A percentile compares a stretch with the other conserved stretches of the same genome.
phyloP scores from a whole-genome alignment of 805 yeast species.

The Yamadazyma nakazawae region DNA sequence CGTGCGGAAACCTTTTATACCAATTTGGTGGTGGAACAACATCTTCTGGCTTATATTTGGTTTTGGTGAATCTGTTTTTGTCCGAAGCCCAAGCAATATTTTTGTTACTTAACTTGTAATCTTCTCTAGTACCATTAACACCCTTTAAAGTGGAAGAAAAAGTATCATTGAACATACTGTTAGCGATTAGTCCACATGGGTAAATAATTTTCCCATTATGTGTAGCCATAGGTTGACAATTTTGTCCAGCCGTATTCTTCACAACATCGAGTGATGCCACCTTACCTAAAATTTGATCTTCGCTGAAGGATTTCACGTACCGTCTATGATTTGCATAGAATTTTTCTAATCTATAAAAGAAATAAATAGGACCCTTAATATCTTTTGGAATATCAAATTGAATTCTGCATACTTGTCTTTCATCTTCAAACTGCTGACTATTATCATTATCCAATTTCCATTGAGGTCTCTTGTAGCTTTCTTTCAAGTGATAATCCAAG shows the following conservation, averaged over 20 bases:
- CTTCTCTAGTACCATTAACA: slow-evolving; percentile 33
- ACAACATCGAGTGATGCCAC: slow-evolving; percentile 32
- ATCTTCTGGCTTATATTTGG: slow-evolving; percentile 34
- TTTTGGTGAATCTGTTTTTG: slow-evolving; percentile 38
- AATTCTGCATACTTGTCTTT: slow-evolving; percentile 44
- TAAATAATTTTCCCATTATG: slow-evolving; percentile 52
- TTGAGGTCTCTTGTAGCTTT: slow-evolving; percentile 19
- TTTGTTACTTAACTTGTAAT: slow-evolving; percentile 33
- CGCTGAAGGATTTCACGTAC: slow-evolving; percentile 41
- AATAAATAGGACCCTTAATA: slow-evolving; percentile 38
- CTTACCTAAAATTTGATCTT: slow-evolving; percentile 41
- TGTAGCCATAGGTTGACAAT: slow-evolving; percentile 42
- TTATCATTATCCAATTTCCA: slow-evolving; percentile 39
- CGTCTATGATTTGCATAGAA: slow-evolving; percentile 45
- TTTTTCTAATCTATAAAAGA: slow-evolving; percentile 39
- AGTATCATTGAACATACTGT: slow-evolving; percentile 76
- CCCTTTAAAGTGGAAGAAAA: slow-evolving; percentile 32
- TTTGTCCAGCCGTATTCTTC: slow-evolving; percentile 42
- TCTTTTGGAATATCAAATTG: slow-evolving; percentile 36
- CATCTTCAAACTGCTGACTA: slow-evolving; percentile 47
- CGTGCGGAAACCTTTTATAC: slow-evolving; percentile 41
- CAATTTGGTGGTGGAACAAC: slow-evolving; percentile 47
- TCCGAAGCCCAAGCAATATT: slow-evolving; percentile 44
- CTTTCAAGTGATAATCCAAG: slow-evolving; percentile 33
- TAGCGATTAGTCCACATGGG: slow-evolving; percentile 85